These are phyloP conservation scores for Mrakia blollopis DNA, from an alignment of 768 basidiomycete species.

Conservation along the genomic window DNA sequence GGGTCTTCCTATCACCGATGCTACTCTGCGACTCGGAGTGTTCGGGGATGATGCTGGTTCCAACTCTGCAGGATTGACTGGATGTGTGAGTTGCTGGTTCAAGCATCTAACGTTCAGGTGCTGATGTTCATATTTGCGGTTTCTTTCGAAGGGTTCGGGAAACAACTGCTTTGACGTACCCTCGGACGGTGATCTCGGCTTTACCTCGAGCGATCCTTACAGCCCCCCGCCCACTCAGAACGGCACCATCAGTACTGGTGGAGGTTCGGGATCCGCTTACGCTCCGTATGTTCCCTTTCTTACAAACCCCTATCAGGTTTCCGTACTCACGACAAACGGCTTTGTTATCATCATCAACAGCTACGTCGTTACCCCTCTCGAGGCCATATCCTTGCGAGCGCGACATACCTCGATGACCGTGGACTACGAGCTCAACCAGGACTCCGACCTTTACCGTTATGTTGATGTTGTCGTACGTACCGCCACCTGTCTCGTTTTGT, in stretches of 20 bases:
- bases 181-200: not conserved
- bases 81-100: constrained; percentile 17
- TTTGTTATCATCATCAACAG: not conserved
- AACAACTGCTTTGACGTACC: constrained; percentile 19
- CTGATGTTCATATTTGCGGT: not conserved
- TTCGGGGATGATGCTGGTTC: constrained; percentile 26
- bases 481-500: not conserved
- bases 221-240: constrained; percentile 31
- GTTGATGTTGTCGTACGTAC: constrained; percentile 34
- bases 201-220: not conserved
- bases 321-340: not conserved
- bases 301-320: not conserved
- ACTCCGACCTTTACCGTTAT: constrained; percentile 35
- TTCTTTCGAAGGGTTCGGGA: not conserved
- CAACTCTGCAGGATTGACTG: constrained; percentile 16
- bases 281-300: constrained; percentile 36
- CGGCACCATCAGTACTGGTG: constrained; percentile 42
- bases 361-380: constrained; percentile 37
- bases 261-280: constrained; percentile 42
- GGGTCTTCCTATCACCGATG: constrained; percentile 24
- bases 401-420: constrained; percentile 36
- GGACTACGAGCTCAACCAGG: constrained; percentile 40
- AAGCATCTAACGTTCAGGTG: not conserved
- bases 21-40: constrained; percentile 15
- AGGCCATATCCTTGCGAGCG: constrained; percentile 39